Percentiles rank a stretch among this genome's conserved stretches.
Conservation (phyloP, 2,329 filamentous ascomycete species). For the Cordyceps javanica region DNA sequence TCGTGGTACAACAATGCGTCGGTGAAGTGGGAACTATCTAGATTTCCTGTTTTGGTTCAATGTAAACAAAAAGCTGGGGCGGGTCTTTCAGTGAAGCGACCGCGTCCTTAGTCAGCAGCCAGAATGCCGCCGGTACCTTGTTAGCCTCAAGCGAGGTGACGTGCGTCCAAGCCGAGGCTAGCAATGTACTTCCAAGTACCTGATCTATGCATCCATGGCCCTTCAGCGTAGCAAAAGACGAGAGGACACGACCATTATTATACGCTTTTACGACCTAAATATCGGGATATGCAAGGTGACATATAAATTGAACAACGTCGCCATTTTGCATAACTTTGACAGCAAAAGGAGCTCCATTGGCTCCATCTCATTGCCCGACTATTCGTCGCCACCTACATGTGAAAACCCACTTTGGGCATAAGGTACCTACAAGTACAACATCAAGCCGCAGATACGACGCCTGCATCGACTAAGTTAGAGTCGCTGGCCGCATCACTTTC, state of each 20-base stretch:
- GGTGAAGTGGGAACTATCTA: not conserved
- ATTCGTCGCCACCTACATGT: not conserved
- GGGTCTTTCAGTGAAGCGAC: not conserved
- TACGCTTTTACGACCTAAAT: no score
- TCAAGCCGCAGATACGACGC: not conserved
- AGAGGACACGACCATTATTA: no score
- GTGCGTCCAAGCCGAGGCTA: conserved; percentile 12
- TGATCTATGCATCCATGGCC: not conserved
- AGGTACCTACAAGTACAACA: not conserved
- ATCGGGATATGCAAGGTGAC: no score
- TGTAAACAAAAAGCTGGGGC: conserved; percentile 20
- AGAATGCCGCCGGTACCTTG: not conserved
- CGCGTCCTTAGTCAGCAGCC: not conserved
- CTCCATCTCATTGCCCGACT: not conserved
- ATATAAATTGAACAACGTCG: no score
- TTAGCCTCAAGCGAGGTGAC: not conserved
- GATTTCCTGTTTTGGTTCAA: conserved; percentile 19
- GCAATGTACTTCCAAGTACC: conserved; percentile 3
- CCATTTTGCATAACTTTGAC: no score
- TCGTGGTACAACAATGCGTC: not conserved
- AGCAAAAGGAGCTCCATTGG: no score
- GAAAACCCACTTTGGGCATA: conserved; percentile 1
- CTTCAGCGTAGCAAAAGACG: not conserved
- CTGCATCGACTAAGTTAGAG: not conserved
- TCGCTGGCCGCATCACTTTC: conserved; percentile 3